phyloP scores from a whole-genome alignment of 306 rosid species.

The Dryas octopetala region DNA sequence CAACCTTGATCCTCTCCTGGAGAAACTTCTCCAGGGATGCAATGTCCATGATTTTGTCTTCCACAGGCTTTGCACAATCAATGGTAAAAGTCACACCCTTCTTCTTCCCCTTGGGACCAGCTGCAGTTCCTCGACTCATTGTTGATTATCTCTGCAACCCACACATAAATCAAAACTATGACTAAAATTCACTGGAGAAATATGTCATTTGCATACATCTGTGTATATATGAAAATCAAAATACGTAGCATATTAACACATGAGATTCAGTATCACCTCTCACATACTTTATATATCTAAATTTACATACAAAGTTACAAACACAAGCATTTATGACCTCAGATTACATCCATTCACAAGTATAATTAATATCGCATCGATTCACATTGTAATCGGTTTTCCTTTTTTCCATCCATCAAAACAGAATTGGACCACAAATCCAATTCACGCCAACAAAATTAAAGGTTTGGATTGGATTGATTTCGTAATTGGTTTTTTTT shows the following conservation, averaged over 20 bases:
- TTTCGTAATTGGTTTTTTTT: too few species aligned
- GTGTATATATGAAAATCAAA: neutral
- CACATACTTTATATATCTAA: neutral
- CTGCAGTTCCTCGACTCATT: slow-evolving; percentile 53
- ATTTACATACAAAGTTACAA: neutral
- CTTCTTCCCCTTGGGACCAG: slow-evolving; percentile 50
- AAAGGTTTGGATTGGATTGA: too few species aligned
- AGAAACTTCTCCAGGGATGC: slow-evolving; percentile 64
- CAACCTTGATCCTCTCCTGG: slow-evolving; percentile 59
- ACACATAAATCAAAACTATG: neutral
- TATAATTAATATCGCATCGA: too few species aligned
- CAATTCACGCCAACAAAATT: too few species aligned
- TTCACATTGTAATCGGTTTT: too few species aligned
- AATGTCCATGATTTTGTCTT: slow-evolving; percentile 60
- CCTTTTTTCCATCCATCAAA: too few species aligned
- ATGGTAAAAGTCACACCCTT: slow-evolving; percentile 47
- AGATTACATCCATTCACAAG: too few species aligned
- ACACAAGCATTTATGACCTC: too few species aligned
- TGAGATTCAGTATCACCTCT: neutral
- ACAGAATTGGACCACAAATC: too few species aligned
- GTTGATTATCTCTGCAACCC: slow-evolving; percentile 21
- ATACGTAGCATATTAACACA: neutral
- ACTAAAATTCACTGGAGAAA: neutral
- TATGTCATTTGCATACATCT: neutral
- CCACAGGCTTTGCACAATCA: slow-evolving; percentile 60